Percentiles rank a stretch among this genome's conserved stretches.
These are phyloP conservation scores for Colletotrichum sp. DNA, from an alignment of 2,329 filamentous ascomycete species.

Conservation along the genomic window DNA sequence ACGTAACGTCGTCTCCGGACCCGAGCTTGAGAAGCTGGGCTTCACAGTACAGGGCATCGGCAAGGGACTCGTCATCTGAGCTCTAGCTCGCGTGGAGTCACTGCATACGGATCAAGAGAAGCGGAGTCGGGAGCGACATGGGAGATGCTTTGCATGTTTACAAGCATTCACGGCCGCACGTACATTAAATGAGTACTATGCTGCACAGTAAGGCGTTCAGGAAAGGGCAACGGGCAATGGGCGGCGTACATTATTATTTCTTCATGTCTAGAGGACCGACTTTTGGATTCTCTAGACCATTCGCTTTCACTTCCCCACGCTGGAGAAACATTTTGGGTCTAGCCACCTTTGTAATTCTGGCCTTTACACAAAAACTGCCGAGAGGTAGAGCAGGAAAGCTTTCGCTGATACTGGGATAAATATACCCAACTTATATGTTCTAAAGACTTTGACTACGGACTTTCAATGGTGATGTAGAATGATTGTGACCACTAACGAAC, in stretches of 20 bases:
- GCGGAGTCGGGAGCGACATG: background rate
- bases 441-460: background rate
- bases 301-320: background rate
- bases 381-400: background rate
- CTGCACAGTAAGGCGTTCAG: constrained; percentile 16
- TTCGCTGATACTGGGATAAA: background rate
- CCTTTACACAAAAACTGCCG: background rate
- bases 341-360: background rate
- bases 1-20: constrained; percentile 21
- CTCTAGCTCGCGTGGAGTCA: background rate
- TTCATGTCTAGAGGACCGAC: background rate
- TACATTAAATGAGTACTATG: constrained; percentile 5
- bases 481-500: background rate
- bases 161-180: constrained; percentile 1
- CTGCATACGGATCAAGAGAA: background rate
- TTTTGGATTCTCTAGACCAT: background rate
- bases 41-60: constrained; percentile 44
- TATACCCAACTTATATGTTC: background rate
- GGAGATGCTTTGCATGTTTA: background rate
- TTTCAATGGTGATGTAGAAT: background rate
- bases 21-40: constrained; percentile 34
- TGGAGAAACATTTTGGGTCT: background rate
- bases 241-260: constrained; percentile 3
- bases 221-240: background rate
- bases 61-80: constrained; percentile 48